Evolutionary conservation across 176 grass and related monocot species (phyloP), one percentile per base, ranked within the genome.

Genomic region (Ensete ventricosum): DNA sequence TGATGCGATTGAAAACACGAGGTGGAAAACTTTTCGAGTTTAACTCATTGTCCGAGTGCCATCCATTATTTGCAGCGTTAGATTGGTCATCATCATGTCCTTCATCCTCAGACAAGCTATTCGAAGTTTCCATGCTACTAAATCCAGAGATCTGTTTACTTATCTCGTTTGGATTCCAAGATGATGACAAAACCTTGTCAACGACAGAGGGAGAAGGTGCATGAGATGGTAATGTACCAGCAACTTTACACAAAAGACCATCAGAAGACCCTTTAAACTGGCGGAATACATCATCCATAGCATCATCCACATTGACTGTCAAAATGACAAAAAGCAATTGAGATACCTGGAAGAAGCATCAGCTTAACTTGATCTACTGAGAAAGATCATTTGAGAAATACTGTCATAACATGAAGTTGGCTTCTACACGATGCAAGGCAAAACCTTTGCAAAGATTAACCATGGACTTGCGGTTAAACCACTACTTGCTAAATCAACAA

Each of bases 231-330:
- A 89, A 83, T 73, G 87, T 80, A 66, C 81, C 79, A 11, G 88
- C 89, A 11, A 75, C 88, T 49, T 63, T 63, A 55, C 85, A 84
- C 78, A 78, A 77, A 62, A 88, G 78, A 70, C 89, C 87, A 83
- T 90, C 87, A 76, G 93, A 92, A 85, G 92, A 87, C 70, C 87
- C 90, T 82, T 86, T 96, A 76, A 96, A 88, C 75, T 92, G 93
- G 54, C 87, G 81, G 81, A 90, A 87, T 75, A 92, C 85, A 73
- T 96, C 93, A 78, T 96, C 90, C 90, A 96, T 90, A 23, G 93
- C 90, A 88, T 92, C 93, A 83, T 96, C 93, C 73, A 92, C 85
- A 53, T 92, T 90, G 73, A 96, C 90, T 92, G 79, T 74, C 59
- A 64, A 71, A 43, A 64, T 74, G 67, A 63, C n/a, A 84, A 60